These are phyloP conservation scores for Rhizopogon salebrosus DNA, from an alignment of 768 basidiomycete genomes.

Conservation along the genomic window DNA sequence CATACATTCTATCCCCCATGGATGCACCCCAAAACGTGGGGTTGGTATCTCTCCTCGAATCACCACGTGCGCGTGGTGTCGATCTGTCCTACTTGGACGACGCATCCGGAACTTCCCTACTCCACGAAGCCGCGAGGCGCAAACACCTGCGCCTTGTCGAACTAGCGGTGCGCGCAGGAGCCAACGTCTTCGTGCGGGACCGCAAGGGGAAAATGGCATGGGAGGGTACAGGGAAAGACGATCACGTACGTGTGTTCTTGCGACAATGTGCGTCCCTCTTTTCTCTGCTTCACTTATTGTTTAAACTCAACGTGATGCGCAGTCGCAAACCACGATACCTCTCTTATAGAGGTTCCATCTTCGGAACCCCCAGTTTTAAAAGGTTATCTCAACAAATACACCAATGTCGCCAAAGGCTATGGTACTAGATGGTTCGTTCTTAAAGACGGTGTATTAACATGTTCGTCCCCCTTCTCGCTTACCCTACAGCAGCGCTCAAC, in stretches of 20 bases:
- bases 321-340: slow-evolving; percentile 81
- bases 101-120: slow-evolving; percentile 65
- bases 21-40: slow-evolving; percentile 35
- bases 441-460: slow-evolving; percentile 79
- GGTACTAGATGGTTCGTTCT: slow-evolving; percentile 91
- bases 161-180: slow-evolving; percentile 78
- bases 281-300: neutral
- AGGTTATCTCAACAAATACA: slow-evolving; percentile 87
- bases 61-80: slow-evolving; percentile 63
- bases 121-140: slow-evolving; percentile 84
- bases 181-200: slow-evolving; percentile 85
- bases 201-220: slow-evolving; percentile 63
- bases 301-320: slow-evolving; percentile 3
- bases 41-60: slow-evolving; percentile 56
- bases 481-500: neutral
- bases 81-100: slow-evolving; percentile 81
- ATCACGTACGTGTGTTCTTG: slow-evolving; percentile 76
- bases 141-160: slow-evolving; percentile 80
- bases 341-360: slow-evolving; percentile 47
- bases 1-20: slow-evolving; percentile 62
- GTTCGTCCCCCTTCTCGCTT: slow-evolving; percentile 38
- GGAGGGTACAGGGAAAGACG: slow-evolving; percentile 72
- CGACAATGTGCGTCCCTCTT: slow-evolving; percentile 63
- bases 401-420: slow-evolving; percentile 88
- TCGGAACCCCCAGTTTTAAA: slow-evolving; percentile 58